These are phyloP conservation scores for Daldinia sp. DNA, from an alignment of 2,329 filamentous ascomycete species.

Conservation along the genomic window DNA sequence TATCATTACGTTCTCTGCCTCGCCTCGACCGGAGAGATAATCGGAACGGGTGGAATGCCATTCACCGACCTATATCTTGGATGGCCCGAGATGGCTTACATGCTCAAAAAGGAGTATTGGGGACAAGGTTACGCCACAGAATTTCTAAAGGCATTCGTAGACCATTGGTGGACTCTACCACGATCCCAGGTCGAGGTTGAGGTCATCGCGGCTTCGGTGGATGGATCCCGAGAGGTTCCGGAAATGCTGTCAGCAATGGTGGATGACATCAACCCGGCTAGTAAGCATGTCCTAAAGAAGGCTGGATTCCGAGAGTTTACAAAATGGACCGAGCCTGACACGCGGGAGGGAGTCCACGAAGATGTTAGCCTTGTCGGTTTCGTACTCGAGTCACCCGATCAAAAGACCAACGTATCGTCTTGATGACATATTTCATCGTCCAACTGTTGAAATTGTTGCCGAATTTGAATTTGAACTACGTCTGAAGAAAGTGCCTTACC, in stretches of 20 bases:
- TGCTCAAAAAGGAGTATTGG: conserved; percentile 63
- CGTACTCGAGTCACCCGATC: conserved; percentile 5
- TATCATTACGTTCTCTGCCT: conserved; percentile 66
- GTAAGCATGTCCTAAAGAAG: conserved; percentile 65
- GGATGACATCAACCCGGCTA: conserved; percentile 58
- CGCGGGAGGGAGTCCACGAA: conserved; percentile 22
- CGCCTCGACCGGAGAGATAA: conserved; percentile 56
- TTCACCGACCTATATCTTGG: conserved; percentile 50
- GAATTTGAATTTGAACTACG: no score
- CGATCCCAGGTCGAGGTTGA: conserved; percentile 54
- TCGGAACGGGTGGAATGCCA: conserved; percentile 60
- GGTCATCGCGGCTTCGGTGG: conserved; percentile 52
- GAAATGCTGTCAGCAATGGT: conserved; percentile 59
- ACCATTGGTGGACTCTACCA: conserved; percentile 59
- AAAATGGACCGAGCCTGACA: conserved; percentile 48
- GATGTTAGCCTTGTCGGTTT: conserved; percentile 29
- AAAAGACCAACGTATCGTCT: background rate
- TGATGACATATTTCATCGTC: background rate
- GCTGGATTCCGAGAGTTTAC: conserved; percentile 60
- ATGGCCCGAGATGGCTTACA: conserved; percentile 68
- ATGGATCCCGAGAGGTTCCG: conserved; percentile 40
- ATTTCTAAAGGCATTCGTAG: conserved; percentile 58
- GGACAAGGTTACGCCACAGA: conserved; percentile 66
- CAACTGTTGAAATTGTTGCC: background rate
- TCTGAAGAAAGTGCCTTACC: background rate